Percentiles rank a stretch among this genome's conserved stretches.
Conservation (phyloP, 2,329 filamentous ascomycete genomes). For the Tolypocladium endophyticum region DNA sequence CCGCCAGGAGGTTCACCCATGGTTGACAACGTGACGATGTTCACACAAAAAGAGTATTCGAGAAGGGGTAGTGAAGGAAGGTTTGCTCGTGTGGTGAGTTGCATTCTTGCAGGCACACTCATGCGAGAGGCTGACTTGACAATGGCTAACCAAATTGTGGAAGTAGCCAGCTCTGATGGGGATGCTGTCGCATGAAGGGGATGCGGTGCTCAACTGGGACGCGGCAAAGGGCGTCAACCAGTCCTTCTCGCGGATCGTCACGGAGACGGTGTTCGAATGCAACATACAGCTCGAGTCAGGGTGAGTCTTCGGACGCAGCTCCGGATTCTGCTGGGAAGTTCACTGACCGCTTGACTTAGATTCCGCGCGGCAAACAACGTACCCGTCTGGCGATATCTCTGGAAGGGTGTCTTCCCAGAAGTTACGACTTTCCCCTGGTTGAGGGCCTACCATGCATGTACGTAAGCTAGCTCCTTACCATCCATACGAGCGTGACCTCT, state of each 20-base stretch:
- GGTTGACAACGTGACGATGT: not conserved
- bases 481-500: not conserved
- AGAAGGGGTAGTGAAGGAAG: not conserved
- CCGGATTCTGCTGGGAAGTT: not conserved
- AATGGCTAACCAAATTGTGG: not conserved
- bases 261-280: not conserved
- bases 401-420: not conserved
- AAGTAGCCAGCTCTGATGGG: not conserved
- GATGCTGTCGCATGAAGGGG: not conserved
- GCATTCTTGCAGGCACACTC: not conserved
- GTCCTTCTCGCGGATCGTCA: not conserved
- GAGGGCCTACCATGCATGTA: not conserved
- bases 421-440: not conserved
- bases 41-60: not conserved
- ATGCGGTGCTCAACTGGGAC: not conserved
- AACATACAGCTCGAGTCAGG: not conserved
- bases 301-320: not conserved
- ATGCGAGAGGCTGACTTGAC: not conserved
- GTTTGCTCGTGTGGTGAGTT: not conserved
- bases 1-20: not conserved
- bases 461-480: not conserved
- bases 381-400: not conserved
- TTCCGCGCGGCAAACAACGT: not conserved
- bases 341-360: not conserved
- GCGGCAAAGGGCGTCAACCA: not conserved